Percentiles rank a stretch among this genome's conserved stretches.
phyloP scores from a whole-genome alignment of 1,139 yeast genomes.

The Yamadazyma diddensiae region DNA sequence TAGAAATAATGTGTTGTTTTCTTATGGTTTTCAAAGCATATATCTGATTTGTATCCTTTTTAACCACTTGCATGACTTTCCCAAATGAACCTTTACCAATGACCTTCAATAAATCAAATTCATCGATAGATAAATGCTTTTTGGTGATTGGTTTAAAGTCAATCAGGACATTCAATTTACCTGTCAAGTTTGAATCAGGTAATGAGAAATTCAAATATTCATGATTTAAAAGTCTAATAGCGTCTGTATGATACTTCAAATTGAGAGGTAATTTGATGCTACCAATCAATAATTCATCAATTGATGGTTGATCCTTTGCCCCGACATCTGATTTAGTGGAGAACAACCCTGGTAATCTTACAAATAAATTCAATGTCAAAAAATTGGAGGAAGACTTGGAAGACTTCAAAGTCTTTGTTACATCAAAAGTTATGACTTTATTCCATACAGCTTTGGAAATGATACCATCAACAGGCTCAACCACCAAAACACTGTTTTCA shows the following conservation, averaged over 20 bases:
- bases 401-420: constrained; percentile 50
- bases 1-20: constrained; percentile 88
- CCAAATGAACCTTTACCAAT: constrained; percentile 98
- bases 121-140: constrained; percentile 77
- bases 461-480: constrained; percentile 77
- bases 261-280: constrained; percentile 43
- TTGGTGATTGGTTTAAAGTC: constrained; percentile 73
- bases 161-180: constrained; percentile 60
- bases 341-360: constrained; percentile 68
- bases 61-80: constrained; percentile 96
- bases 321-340: constrained; percentile 33
- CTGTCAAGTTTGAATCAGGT: constrained; percentile 26
- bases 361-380: constrained; percentile 69
- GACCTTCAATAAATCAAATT: constrained; percentile 88
- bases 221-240: constrained; percentile 43
- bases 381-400: constrained; percentile 28
- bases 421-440: constrained; percentile 88
- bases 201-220: constrained; percentile 41
- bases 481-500: constrained; percentile 78
- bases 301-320: constrained; percentile 9
- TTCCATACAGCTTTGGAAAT: constrained; percentile 61
- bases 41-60: constrained; percentile 89
- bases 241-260: constrained; percentile 34
- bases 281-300: constrained; percentile 45
- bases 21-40: constrained; percentile 92